Conservation (phyloP, 306 rosid species). For the Cicer chorassanicum region DNA sequence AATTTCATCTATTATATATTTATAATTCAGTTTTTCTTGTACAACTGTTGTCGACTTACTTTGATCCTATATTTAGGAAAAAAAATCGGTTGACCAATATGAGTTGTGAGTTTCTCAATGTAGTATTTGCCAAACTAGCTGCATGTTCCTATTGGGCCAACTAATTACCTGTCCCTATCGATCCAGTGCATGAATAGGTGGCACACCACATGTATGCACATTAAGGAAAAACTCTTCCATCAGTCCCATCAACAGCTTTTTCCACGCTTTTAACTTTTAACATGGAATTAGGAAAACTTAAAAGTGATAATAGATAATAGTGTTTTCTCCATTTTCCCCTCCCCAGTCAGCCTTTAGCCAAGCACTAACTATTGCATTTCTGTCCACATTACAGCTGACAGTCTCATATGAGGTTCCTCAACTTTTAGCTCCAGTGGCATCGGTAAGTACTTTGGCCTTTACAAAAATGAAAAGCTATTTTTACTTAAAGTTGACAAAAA, state of each 20-base stretch:
- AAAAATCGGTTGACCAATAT: background rate
- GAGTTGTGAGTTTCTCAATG: conserved; percentile 9
- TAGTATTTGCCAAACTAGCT: conserved; percentile 33
- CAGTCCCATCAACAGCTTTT: conserved; percentile 27
- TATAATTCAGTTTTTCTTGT: conserved; percentile 5
- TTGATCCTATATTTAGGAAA: conserved; percentile 18
- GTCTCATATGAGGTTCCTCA: conserved; percentile 96
- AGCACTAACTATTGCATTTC: conserved; percentile 47
- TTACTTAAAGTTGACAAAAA: conserved; percentile 20
- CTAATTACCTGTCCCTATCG: conserved; percentile 29
- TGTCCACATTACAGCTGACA: conserved; percentile 66
- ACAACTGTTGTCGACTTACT: conserved; percentile 33
- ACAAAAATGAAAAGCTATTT: background rate
- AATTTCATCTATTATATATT: conserved; percentile 8
- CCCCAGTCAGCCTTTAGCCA: conserved; percentile 26
- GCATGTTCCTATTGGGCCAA: conserved; percentile 18
- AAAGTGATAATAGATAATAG: conserved; percentile 1
- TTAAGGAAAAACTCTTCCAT: conserved; percentile 30
- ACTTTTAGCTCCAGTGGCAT: conserved; percentile 85
- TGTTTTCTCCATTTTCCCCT: conserved; percentile 34
- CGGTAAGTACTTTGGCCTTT: conserved; percentile 61
- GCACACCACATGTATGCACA: conserved; percentile 38
- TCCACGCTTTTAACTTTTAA: conserved; percentile 30
- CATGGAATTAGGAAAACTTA: conserved; percentile 18
- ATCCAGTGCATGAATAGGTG: conserved; percentile 36